phyloP scores from a whole-genome alignment of 306 rosid genomes.

The Lathyrus aphaca region DNA sequence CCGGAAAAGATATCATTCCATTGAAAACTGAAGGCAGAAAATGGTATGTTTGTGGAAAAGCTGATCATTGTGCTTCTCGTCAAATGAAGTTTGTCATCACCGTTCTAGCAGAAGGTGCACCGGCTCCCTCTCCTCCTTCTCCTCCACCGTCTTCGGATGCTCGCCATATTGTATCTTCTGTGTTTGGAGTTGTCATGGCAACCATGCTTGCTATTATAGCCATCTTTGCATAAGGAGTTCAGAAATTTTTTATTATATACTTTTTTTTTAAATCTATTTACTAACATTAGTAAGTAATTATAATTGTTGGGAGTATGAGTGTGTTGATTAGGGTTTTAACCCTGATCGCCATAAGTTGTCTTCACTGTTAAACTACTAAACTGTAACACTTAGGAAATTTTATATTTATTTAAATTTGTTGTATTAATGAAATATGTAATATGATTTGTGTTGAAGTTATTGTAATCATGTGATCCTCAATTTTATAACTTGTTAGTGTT shows the following conservation, averaged over 20 bases:
- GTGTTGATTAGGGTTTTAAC: no score
- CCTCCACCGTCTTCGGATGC: conserved; percentile 38
- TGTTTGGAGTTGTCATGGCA: not conserved
- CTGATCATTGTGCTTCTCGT: conserved; percentile 29
- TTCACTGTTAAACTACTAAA: no score
- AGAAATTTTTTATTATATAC: not conserved
- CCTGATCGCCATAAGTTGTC: no score
- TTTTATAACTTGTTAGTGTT: not conserved
- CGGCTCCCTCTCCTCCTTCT: conserved; percentile 52
- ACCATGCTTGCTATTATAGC: conserved; percentile 11
- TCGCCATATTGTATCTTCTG: not conserved
- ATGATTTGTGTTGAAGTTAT: conserved; percentile 9
- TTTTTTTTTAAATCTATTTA: no score
- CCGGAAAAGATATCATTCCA: conserved; percentile 11
- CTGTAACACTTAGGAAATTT: no score
- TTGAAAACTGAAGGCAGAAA: conserved; percentile 34
- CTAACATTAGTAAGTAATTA: no score
- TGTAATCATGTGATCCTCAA: not conserved
- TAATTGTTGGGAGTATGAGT: no score
- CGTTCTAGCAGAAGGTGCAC: conserved; percentile 7
- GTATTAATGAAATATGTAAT: not conserved
- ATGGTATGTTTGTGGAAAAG: conserved; percentile 43
- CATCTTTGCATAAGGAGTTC: conserved; percentile 23
- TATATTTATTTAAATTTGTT: not conserved
- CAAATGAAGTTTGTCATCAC: conserved; percentile 43